These are phyloP conservation scores for Vararia minispora DNA, from an alignment of 768 basidiomycete species.

Conservation along the genomic window DNA sequence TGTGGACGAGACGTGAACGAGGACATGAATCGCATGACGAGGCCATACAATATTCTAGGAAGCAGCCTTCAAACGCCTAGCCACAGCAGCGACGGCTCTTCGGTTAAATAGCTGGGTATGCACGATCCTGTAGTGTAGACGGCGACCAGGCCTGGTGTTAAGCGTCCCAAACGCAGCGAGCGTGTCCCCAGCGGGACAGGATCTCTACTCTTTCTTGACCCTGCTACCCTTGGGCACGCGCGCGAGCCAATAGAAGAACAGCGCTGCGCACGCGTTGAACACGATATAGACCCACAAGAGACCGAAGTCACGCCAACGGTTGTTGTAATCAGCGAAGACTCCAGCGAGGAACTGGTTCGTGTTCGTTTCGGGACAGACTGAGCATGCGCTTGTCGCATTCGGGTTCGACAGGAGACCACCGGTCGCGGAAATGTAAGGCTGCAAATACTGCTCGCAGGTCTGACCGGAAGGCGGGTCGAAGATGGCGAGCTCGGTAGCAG, in stretches of 20 bases:
- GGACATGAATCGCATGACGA: too few species aligned
- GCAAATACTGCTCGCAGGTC: slow-evolving; percentile 43
- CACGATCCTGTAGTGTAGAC: too few species aligned
- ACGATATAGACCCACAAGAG: slow-evolving; percentile 34
- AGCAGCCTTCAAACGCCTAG: too few species aligned
- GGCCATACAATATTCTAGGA: too few species aligned
- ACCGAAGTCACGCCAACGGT: slow-evolving; percentile 46
- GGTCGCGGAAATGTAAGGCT: slow-evolving; percentile 32
- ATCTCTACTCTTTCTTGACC: background rate
- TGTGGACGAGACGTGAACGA: too few species aligned
- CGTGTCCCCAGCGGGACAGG: too few species aligned
- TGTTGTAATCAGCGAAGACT: slow-evolving; percentile 20
- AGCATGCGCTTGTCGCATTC: slow-evolving; percentile 39
- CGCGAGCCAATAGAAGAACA: slow-evolving; percentile 2
- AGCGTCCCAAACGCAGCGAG: too few species aligned
- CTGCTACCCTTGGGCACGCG: background rate
- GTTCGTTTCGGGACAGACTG: slow-evolving; percentile 29
- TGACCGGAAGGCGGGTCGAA: slow-evolving; percentile 42
- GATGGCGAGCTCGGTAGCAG: slow-evolving; percentile 37
- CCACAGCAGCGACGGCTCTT: too few species aligned
- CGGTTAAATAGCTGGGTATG: too few species aligned
- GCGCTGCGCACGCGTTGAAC: slow-evolving; percentile 27
- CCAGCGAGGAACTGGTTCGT: slow-evolving; percentile 25
- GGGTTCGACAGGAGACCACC: slow-evolving; percentile 52
- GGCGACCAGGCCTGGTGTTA: too few species aligned